Evolutionary conservation across 1,139 yeast species (phyloP).

Genomic region (Geotrichum australiense): DNA sequence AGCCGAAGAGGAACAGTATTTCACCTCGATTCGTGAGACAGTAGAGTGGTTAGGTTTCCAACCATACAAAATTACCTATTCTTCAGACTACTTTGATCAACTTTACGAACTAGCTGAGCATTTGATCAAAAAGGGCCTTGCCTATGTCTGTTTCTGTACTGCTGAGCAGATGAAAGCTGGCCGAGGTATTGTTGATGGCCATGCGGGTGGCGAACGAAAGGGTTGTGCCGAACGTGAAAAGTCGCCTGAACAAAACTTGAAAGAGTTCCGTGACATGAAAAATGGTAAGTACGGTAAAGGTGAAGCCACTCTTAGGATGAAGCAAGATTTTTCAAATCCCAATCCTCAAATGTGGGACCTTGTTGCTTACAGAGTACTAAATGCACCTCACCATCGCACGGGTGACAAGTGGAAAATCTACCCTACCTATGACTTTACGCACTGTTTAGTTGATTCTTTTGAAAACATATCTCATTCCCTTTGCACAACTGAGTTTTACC

Average conservation of each 20-base stretch:
- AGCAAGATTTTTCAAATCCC: conserved; percentile 85
- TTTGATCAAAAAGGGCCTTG: conserved; percentile 61
- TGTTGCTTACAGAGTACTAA: conserved; percentile 92
- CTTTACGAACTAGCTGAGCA: conserved; percentile 82
- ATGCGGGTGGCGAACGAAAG: conserved; percentile 80
- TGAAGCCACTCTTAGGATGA: conserved; percentile 93
- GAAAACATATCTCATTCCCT: conserved; percentile 93
- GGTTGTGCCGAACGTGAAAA: conserved; percentile 73
- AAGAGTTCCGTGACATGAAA: conserved; percentile 82
- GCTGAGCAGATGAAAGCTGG: conserved; percentile 83
- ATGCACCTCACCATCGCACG: conserved; percentile 92
- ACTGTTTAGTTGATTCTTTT: conserved; percentile 95
- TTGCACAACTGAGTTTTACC: conserved; percentile 90
- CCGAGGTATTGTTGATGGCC: conserved; percentile 87
- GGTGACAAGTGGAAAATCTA: conserved; percentile 96
- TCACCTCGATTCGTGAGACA: conserved; percentile 75
- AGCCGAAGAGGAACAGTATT: conserved; percentile 91
- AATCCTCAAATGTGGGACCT: conserved; percentile 99
- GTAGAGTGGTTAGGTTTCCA: conserved; percentile 88
- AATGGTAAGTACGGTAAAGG: conserved; percentile 85
- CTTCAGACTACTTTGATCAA: conserved; percentile 89
- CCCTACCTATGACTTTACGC: conserved; percentile 98
- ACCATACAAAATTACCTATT: conserved; percentile 92
- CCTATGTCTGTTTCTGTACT: conserved; percentile 91
- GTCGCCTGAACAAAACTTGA: conserved; percentile 64